phyloP scores from a whole-genome alignment of 495 filamentous ascomycete species.

The Trichoderma erinaceum region DNA sequence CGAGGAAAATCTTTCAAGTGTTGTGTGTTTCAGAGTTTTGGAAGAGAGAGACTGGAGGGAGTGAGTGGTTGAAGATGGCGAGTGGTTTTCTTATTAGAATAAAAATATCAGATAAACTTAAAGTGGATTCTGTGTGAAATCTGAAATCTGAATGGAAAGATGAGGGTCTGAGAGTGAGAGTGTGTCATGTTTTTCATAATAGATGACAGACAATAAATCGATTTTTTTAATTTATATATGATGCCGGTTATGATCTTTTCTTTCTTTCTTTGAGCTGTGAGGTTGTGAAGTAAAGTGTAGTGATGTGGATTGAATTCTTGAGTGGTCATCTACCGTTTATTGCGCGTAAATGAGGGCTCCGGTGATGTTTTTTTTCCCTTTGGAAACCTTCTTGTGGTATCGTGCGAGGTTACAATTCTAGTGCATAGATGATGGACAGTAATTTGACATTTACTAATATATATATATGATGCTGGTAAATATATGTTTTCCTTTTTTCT shows the following conservation, averaged over 20 bases:
- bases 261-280: background rate
- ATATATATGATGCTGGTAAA: too few species aligned
- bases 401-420: too few species aligned
- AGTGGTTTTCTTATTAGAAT: background rate
- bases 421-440: too few species aligned
- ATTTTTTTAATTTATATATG: background rate
- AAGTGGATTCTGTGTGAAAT: background rate
- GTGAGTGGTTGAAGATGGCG: background rate
- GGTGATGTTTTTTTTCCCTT: too few species aligned
- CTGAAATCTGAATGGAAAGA: background rate
- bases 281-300: too few species aligned
- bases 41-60: background rate
- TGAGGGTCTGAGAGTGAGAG: background rate
- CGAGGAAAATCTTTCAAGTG: background rate
- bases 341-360: too few species aligned
- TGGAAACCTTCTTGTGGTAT: too few species aligned
- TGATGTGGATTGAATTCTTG: too few species aligned
- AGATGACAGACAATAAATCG: conserved; percentile 9
- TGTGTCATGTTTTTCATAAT: conserved; percentile 7
- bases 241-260: background rate
- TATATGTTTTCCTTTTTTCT: too few species aligned
- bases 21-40: background rate
- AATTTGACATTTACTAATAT: too few species aligned
- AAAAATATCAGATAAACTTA: background rate
- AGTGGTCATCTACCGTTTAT: too few species aligned